Percentiles rank a stretch among this genome's conserved stretches.
Conservation (phyloP, 2,329 filamentous ascomycete species). For the Aspergillaceae sp. region DNA sequence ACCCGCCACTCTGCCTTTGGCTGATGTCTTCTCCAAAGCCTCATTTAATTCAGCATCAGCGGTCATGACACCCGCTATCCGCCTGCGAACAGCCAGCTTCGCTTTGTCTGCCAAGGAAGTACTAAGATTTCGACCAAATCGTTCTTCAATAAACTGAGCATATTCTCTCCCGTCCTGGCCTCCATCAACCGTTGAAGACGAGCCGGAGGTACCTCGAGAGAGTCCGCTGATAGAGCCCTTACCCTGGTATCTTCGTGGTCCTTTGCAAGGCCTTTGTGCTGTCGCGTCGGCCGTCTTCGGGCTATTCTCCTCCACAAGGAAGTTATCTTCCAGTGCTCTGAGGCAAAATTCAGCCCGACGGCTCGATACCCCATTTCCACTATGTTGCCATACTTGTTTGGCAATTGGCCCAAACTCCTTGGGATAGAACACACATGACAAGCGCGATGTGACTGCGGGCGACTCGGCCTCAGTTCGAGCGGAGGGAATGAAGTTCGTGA, state of each 20-base stretch:
- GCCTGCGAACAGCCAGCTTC: slow-evolving; percentile 72
- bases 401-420: slow-evolving; percentile 59
- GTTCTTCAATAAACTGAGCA: slow-evolving; percentile 77
- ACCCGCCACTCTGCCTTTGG: slow-evolving; percentile 36
- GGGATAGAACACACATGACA: slow-evolving; percentile 65
- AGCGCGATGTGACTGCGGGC: slow-evolving; percentile 48
- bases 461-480: slow-evolving; percentile 55
- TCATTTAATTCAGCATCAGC: slow-evolving; percentile 60
- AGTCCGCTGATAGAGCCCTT: slow-evolving; percentile 44
- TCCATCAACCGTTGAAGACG: slow-evolving; percentile 12
- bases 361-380: slow-evolving; percentile 85
- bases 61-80: slow-evolving; percentile 79
- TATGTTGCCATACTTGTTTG: slow-evolving; percentile 98
- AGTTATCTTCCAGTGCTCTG: slow-evolving; percentile 60
- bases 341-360: slow-evolving; percentile 85
- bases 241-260: slow-evolving; percentile 72
- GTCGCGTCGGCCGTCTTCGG: slow-evolving; percentile 15
- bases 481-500: slow-evolving; percentile 46
- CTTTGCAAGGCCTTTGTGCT: slow-evolving; percentile 47
- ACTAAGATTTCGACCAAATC: slow-evolving; percentile 86
- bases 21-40: slow-evolving; percentile 40
- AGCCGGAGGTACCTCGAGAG: slow-evolving; percentile 29
- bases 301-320: slow-evolving; percentile 47
- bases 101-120: slow-evolving; percentile 70
- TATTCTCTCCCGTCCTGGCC: slow-evolving; percentile 53